Conservation (phyloP, 257 asterid species). For the Parsonsia alboflavescens region DNA sequence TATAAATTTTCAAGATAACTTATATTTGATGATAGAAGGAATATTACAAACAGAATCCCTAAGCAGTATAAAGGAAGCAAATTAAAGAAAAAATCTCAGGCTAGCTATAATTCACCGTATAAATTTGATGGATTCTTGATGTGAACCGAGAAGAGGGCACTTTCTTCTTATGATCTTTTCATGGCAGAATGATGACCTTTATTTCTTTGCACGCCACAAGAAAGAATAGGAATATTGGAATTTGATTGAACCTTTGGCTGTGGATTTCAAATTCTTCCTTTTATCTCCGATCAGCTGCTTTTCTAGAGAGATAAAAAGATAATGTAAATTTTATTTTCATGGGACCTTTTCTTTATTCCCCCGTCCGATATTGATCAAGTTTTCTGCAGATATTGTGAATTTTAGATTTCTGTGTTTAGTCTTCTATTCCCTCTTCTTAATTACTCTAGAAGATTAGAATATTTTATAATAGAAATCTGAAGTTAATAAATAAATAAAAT, state of each 20-base stretch:
- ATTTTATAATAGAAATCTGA: no score
- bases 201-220: slow-evolving; percentile 21
- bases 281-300: slow-evolving; percentile 21
- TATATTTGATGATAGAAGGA: no score
- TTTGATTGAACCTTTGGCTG: slow-evolving; percentile 15
- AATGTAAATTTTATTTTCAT: slow-evolving; percentile 9
- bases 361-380: slow-evolving; percentile 12
- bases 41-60: not conserved
- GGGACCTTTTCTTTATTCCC: not conserved
- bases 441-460: no score
- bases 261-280: slow-evolving; percentile 29
- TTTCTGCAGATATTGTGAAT: not conserved
- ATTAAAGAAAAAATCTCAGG: slow-evolving; percentile 7
- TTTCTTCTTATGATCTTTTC: slow-evolving; percentile 24
- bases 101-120: slow-evolving; percentile 2
- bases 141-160: slow-evolving; percentile 25
- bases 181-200: slow-evolving; percentile 29
- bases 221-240: slow-evolving; percentile 28
- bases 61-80: not conserved
- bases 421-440: not conserved
- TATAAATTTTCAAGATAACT: no score
- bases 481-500: no score
- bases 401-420: not conserved
- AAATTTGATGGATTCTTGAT: slow-evolving; percentile 33
- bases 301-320: slow-evolving; percentile 20